A percentile compares a stretch with the other conserved stretches of the same genome.
These are phyloP conservation scores for Xanthoconium separans DNA, from an alignment of 1,284 basidiomycete species.

Conservation along the genomic window DNA sequence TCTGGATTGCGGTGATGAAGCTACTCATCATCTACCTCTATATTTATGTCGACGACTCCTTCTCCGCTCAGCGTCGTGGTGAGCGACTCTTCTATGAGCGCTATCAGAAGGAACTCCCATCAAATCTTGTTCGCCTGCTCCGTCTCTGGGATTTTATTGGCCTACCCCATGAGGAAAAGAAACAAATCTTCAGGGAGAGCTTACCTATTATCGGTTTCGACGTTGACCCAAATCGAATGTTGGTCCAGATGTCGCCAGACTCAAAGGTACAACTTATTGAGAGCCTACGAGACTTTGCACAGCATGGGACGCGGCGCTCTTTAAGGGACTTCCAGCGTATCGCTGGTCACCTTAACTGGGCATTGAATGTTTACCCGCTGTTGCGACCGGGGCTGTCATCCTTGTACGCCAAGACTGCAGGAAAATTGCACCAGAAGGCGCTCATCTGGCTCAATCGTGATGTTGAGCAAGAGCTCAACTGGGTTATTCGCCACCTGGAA, in stretches of 20 bases:
- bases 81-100: conserved; percentile 25
- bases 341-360: conserved; percentile 17
- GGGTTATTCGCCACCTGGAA: conserved; percentile 32
- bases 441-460: conserved; percentile 31
- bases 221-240: conserved; percentile 31
- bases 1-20: conserved; percentile 34
- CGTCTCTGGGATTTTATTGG: conserved; percentile 34
- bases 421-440: conserved; percentile 17
- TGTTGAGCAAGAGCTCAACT: conserved; percentile 30
- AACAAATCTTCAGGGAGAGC: conserved; percentile 28
- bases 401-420: conserved; percentile 29
- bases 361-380: background rate
- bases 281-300: conserved; percentile 16
- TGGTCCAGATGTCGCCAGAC: background rate
- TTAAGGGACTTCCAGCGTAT: conserved; percentile 28
- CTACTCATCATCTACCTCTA: conserved; percentile 14
- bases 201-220: conserved; percentile 35
- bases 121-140: conserved; percentile 26
- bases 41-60: conserved; percentile 35
- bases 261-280: conserved; percentile 13
- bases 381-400: background rate
- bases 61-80: conserved; percentile 6
- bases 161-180: conserved; percentile 17
- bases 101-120: conserved; percentile 28
- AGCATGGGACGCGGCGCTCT: background rate